A percentile compares a stretch with the other conserved stretches of the same genome.
Conservation (phyloP, 371 early-diverging fungal genomes). For the Zopfochytrium polystomum region DNA sequence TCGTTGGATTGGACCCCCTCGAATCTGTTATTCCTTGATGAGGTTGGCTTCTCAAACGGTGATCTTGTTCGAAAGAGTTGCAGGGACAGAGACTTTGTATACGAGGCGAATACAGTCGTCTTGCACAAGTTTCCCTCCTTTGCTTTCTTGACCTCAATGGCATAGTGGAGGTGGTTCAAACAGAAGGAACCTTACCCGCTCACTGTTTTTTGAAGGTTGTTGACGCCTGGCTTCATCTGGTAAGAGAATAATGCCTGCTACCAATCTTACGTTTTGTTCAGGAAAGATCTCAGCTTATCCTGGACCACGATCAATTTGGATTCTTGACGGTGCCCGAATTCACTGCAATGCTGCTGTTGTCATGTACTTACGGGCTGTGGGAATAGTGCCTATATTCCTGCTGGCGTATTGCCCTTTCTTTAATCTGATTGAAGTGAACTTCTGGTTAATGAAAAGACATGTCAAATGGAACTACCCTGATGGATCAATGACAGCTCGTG, state of each 20-base stretch:
- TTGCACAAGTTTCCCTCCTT: conserved; percentile 10
- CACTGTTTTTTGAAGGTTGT: not conserved
- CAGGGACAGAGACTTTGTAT: conserved; percentile 2
- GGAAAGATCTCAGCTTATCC: conserved; percentile 4
- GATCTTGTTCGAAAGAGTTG: conserved; percentile 1
- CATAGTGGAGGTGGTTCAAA: conserved; percentile 3
- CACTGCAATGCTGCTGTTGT: conserved; percentile 4
- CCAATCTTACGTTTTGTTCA: not conserved
- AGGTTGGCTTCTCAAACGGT: conserved; percentile 16
- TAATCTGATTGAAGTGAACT: conserved; percentile 25
- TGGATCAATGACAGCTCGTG: not conserved
- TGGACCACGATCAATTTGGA: conserved; percentile 17
- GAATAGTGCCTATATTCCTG: conserved; percentile 16
- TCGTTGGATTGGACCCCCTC: not conserved
- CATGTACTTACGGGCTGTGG: conserved; percentile 4
- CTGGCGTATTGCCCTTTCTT: conserved; percentile 25
- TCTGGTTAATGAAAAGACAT: not conserved
- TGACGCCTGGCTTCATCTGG: too few relatives aligned
- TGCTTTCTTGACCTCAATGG: conserved; percentile 5
- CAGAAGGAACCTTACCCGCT: conserved; percentile 12
- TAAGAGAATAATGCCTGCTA: too few relatives aligned
- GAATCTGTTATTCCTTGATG: conserved; percentile 17
- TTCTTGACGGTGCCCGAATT: conserved; percentile 26
- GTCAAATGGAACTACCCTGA: not conserved
- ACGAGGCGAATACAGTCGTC: conserved; percentile 10